Base-by-base conservation (phyloP, 2,329 filamentous ascomycete genomes). In the Penicillium occitanis region DNA sequence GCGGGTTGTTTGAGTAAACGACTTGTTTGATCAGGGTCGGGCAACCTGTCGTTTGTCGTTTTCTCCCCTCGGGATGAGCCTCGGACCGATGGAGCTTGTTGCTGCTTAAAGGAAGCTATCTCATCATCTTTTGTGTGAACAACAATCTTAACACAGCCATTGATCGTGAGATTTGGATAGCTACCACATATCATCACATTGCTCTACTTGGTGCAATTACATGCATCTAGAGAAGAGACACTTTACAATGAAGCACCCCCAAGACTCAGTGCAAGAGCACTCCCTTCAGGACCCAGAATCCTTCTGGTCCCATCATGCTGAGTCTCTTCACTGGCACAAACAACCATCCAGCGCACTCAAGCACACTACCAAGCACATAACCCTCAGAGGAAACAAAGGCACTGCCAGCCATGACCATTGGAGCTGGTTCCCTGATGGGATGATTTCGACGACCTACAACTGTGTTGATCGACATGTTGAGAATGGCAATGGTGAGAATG, bases 391-490 rank as follows among this genome's bases (percentile, higher is more conserved):
- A 3, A 28, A 19, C 19, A 78, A 82, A 63, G 74, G 71, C 58
- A 88, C 88, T 65, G 79, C 83, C n/a, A 81, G 82, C 17, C 89
- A 96, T 74, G 84, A 87, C 50, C 88, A 90, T 74, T 97, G 93
- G 93, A 86, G 88, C 69, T 98, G 94, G 94, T 97, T 96, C 71
- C 87, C 91, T 0, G 91, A 88, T 69, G 94, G 93, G 68, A 88
- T 95, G 80, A 91, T 98, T 71, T 95, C 91, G 46, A 97, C 92
- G 0, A 92, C 91, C 71, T 96, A 92, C 82, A 98, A 97, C 76
- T 96, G 92, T 75, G 82, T 97, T 14, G 93, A 97, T 78, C 85
- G 93, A 14, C 93, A 97, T 78, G 92, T 97, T n/a, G 80, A 86
- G 42, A 87, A 86, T 5, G 92, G 93, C n/a, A 83, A 89, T 70